phyloP scores from a whole-genome alignment of 2,329 filamentous ascomycete species.

The Malbranchea zuffiana region DNA sequence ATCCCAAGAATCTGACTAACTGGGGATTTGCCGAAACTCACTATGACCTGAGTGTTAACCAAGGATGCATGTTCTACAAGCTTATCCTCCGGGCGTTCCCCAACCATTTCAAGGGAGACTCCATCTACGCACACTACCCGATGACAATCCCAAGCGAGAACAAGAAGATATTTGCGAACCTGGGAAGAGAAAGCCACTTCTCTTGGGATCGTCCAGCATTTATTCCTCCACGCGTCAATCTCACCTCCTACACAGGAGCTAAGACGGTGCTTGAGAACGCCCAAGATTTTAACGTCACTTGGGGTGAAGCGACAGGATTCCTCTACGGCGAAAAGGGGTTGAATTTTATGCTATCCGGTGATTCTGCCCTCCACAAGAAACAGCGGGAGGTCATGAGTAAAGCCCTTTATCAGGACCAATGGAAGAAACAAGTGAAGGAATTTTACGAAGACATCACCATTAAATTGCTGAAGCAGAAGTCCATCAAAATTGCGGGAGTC shows the following conservation, averaged over 20 bases:
- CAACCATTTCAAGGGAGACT: conserved; percentile 21
- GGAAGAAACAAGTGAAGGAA: conserved; percentile 17
- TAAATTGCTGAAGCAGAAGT: conserved; percentile 35
- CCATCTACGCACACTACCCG: conserved; percentile 21
- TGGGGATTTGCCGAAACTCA: conserved; percentile 32
- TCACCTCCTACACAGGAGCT: conserved; percentile 17
- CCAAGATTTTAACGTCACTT: conserved; percentile 18
- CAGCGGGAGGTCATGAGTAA: conserved; percentile 17
- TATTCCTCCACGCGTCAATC: conserved; percentile 14
- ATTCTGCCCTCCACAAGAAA: conserved; percentile 12
- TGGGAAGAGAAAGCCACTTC: conserved; percentile 17
- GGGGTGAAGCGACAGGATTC: conserved; percentile 17
- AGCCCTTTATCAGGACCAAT: conserved; percentile 16
- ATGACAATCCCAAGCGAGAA: conserved; percentile 22
- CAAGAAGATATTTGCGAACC: conserved; percentile 17
- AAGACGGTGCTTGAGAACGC: conserved; percentile 18
- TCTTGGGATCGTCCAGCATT: conserved; percentile 17
- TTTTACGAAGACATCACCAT: conserved; percentile 18
- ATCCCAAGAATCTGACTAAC: conserved; percentile 27
- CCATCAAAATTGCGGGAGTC: conserved; percentile 48
- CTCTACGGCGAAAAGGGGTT: conserved; percentile 15
- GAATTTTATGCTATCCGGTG: conserved; percentile 18
- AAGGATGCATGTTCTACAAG: conserved; percentile 24
- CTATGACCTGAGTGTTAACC: conserved; percentile 16
- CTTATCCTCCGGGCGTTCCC: conserved; percentile 23